phyloP scores from a whole-genome alignment of 2,329 filamentous ascomycete genomes.

The Sclerotinia borealis region DNA sequence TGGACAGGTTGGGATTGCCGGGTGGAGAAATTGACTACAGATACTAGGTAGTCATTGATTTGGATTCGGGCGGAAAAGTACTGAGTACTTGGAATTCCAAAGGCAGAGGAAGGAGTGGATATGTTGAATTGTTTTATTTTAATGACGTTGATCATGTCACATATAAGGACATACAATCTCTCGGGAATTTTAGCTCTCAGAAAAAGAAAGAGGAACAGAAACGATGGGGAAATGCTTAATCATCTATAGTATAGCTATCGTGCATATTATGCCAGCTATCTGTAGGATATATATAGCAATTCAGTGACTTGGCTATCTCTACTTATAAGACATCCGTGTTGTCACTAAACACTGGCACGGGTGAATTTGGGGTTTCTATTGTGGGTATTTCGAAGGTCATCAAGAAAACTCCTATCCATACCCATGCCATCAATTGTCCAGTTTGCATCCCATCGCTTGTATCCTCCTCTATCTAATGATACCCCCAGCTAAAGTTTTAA shows the following conservation, averaged over 20 bases:
- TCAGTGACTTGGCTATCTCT: background rate
- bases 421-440: background rate
- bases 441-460: background rate
- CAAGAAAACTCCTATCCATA: background rate
- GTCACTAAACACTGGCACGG: background rate
- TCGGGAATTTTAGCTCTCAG: background rate
- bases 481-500: conserved; percentile 73
- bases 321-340: background rate
- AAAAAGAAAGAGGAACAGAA: background rate
- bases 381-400: too few relatives aligned
- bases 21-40: background rate
- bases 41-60: too few relatives aligned
- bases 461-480: conserved; percentile 61
- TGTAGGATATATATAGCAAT: background rate
- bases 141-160: background rate
- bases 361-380: too few relatives aligned
- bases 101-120: background rate
- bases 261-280: background rate
- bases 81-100: background rate
- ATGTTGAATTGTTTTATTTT: background rate
- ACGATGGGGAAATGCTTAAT: background rate
- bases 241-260: background rate
- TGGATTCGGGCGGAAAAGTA: background rate
- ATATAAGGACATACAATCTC: too few relatives aligned
- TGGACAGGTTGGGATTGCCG: background rate